Conservation (phyloP, 441 rosid genomes). For the Sinapis alba region DNA sequence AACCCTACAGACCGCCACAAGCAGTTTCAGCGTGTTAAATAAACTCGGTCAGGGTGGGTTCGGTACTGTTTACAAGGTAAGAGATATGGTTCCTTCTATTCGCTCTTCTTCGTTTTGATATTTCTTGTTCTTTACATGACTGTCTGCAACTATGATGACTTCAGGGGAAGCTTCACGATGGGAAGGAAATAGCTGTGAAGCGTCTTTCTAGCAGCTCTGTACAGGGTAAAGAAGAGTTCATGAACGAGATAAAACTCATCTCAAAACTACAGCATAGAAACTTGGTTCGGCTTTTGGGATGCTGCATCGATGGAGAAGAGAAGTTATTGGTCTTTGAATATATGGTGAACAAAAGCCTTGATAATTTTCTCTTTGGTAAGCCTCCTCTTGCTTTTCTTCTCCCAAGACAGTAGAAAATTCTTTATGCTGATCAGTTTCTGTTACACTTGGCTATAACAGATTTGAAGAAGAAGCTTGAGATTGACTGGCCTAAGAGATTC, state of each 20-base stretch:
- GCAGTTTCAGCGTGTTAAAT: conserved; percentile 34
- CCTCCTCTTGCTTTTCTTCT: background rate
- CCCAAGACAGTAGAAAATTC: background rate
- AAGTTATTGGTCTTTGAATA: conserved; percentile 35
- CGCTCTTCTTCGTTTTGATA: background rate
- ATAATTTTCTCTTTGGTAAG: conserved; percentile 35
- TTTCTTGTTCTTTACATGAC: background rate
- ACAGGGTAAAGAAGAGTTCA: conserved; percentile 28
- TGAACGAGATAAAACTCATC: conserved; percentile 31
- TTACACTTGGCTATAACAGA: background rate
- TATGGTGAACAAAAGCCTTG: conserved; percentile 41
- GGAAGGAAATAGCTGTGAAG: conserved; percentile 35
- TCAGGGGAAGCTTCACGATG: conserved; percentile 31
- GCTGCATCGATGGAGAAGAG: conserved; percentile 30
- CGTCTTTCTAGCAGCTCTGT: conserved; percentile 29
- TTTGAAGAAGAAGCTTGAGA: conserved; percentile 24
- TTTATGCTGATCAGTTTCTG: conserved; percentile 2
- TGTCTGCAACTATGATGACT: conserved; percentile 11
- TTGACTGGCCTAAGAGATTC: conserved; percentile 37
- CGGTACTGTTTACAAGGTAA: conserved; percentile 56
- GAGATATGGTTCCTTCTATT: background rate
- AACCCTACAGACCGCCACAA: conserved; percentile 44
- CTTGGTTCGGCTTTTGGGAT: conserved; percentile 40
- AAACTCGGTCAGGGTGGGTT: conserved; percentile 66
- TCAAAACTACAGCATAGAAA: conserved; percentile 39